phyloP scores from a whole-genome alignment of 164 flowering plant genomes.

The Berberis vulgaris region DNA sequence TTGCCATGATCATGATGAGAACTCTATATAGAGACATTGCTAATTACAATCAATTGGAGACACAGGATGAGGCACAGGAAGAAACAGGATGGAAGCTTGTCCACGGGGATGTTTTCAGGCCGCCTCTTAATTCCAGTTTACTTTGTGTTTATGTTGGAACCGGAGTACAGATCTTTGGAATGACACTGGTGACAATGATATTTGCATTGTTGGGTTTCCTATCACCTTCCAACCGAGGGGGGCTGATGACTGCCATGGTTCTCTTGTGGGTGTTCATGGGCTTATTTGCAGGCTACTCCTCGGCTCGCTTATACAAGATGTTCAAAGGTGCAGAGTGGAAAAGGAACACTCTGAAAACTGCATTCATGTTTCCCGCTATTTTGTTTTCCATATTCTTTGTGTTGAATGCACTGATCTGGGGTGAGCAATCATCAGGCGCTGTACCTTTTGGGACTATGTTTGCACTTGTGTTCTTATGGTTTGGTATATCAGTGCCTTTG shows the following conservation, averaged over 20 bases:
- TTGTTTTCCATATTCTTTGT: constrained; percentile 12
- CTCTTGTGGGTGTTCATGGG: constrained; percentile 14
- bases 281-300: constrained; percentile 11
- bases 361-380: constrained; percentile 11
- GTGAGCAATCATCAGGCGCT: constrained; percentile 16
- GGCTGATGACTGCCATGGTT: constrained; percentile 13
- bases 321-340: constrained; percentile 16
- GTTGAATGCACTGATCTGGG: constrained; percentile 13
- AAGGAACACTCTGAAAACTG: constrained; percentile 11
- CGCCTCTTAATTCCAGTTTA: constrained; percentile 27
- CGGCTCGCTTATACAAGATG: constrained; percentile 13
- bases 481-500: constrained; percentile 71
- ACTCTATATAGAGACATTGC: constrained; percentile 39
- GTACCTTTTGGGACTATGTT: constrained; percentile 16
- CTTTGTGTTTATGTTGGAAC: constrained; percentile 43
- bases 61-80: constrained; percentile 37
- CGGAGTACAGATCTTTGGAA: constrained; percentile 39
- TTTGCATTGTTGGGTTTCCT: constrained; percentile 44
- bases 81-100: constrained; percentile 13
- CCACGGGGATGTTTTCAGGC: constrained; percentile 10
- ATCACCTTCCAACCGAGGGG: constrained; percentile 14
- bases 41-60: constrained; percentile 41
- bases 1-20: constrained; percentile 54
- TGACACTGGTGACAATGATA: constrained; percentile 46
- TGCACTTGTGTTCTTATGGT: constrained; percentile 45